Base-by-base conservation (phyloP, 2,329 filamentous ascomycete genomes). In the Diaporthe citriasiana region DNA sequence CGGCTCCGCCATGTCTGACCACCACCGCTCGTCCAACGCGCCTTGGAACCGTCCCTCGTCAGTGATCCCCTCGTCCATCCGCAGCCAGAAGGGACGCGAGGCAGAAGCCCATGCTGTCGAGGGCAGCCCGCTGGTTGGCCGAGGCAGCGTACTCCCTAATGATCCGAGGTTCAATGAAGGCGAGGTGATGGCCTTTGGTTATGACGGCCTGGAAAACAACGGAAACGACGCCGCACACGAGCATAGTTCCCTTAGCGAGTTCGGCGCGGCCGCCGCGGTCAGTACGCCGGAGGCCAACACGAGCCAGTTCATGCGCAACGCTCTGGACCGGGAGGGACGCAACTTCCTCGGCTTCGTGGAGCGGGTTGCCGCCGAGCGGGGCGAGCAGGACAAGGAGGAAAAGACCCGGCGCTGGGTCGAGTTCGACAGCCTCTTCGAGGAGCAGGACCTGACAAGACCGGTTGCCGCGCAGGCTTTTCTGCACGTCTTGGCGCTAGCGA, bases 381-480 rank as follows among this genome's bases (percentile, higher is more conserved):
- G 79, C 74, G 82, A 78, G 35, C 83, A 82, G 17, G 78, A 77
- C 72, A 76, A 40, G 2, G 76, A 76, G 25, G 79, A 80, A 30
- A 76, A 79, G n/a, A 75, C 77, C 55, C 81, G 83, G 15, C 82
- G 79, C 22, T 90, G 87, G 82, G 85, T 97, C 55, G 84, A 87
- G 0, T 97, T 98, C 79, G 90, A 92, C 59, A 85, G 90, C 65
- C 83, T 98, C 13, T 89, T 97, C 57, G 86, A 89, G n/a, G 88
- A 90, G 0, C 79, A 79, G 13, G 82, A 85, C 60, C 83, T 85
- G 55, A 90, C 89, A 40, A 87, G 85, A 47, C 84, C 89, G 40
- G 91, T 94, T 17, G 93, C 93, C 12, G 91, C 93, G 2, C 93
- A 95, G 81, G 94, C 91, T 0, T 93, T 94, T 80, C 90, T 93